Evolutionary conservation across 257 asterid genomes (phyloP).

Genomic region (Voacanga thouarsii): DNA sequence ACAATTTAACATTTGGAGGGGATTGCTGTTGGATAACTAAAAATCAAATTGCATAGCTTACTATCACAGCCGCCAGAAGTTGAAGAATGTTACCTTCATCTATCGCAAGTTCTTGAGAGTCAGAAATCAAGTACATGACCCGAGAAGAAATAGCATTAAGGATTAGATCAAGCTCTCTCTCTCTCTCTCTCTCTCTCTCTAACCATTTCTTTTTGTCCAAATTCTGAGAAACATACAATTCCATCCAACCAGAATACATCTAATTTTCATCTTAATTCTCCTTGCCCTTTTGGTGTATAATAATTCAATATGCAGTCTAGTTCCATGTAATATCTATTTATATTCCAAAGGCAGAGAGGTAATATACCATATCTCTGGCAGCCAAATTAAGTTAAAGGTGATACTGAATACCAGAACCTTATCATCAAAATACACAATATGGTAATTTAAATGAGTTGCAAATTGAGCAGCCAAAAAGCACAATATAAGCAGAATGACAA

Average conservation of each 20-base stretch:
- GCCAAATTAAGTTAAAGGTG: background rate
- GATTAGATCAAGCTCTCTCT: background rate
- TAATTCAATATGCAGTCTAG: background rate
- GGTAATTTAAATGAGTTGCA: background rate
- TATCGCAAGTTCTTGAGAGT: background rate
- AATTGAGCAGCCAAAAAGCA: slow-evolving; percentile 5
- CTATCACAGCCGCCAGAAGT: background rate
- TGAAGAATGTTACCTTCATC: background rate
- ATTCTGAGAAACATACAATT: background rate
- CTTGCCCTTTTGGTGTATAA: background rate
- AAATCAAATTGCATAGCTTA: background rate
- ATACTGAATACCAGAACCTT: background rate
- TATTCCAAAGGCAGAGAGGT: background rate
- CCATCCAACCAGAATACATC: background rate
- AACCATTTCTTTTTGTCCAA: no score
- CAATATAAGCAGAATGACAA: slow-evolving; percentile 10
- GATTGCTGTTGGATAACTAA: no score
- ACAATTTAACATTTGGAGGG: background rate
- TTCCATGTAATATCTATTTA: background rate
- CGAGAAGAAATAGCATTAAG: background rate
- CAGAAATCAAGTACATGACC: background rate
- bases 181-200: no score
- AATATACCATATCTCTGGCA: background rate
- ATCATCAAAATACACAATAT: background rate
- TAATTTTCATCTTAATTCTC: background rate